Percentiles rank a stretch among this genome's conserved stretches.
phyloP scores from a whole-genome alignment of 129 eudicot genomes.

The Lonicera japonica region DNA sequence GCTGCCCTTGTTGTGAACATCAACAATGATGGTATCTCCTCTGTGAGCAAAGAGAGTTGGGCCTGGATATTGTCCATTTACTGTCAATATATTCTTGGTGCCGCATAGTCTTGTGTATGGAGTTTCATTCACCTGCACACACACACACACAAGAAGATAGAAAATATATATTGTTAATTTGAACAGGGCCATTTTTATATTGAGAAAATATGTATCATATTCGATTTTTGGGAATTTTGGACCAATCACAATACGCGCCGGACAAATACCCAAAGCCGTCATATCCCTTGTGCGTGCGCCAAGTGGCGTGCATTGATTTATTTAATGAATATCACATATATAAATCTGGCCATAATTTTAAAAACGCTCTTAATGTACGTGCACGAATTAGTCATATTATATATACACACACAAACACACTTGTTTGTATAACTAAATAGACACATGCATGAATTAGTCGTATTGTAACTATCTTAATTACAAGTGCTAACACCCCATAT shows the following conservation, averaged over 20 bases:
- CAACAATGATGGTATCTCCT: conserved; percentile 45
- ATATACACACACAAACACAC: not conserved
- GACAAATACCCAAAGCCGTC: too few relatives aligned
- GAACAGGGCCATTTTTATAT: not conserved
- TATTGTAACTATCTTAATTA: too few relatives aligned
- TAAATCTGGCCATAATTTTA: not conserved
- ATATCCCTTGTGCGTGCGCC: too few relatives aligned
- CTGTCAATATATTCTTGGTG: conserved; percentile 54
- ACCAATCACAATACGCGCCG: too few relatives aligned
- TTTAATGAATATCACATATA: too few relatives aligned
- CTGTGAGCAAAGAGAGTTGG: conserved; percentile 40
- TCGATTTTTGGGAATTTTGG: too few relatives aligned
- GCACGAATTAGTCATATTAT: not conserved
- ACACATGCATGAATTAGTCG: not conserved
- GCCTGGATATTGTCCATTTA: conserved; percentile 69
- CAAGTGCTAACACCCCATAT: too few relatives aligned
- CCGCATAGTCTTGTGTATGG: conserved; percentile 44
- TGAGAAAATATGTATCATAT: too few relatives aligned
- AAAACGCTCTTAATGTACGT: not conserved
- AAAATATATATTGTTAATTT: too few relatives aligned
- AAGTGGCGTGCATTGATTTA: too few relatives aligned
- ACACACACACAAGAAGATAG: not conserved
- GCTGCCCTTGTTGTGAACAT: conserved; percentile 41
- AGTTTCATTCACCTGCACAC: conserved; percentile 50
- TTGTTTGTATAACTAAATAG: too few relatives aligned